phyloP scores from a whole-genome alignment of 768 basidiomycete species.

The Tylopilus subfusipes region DNA sequence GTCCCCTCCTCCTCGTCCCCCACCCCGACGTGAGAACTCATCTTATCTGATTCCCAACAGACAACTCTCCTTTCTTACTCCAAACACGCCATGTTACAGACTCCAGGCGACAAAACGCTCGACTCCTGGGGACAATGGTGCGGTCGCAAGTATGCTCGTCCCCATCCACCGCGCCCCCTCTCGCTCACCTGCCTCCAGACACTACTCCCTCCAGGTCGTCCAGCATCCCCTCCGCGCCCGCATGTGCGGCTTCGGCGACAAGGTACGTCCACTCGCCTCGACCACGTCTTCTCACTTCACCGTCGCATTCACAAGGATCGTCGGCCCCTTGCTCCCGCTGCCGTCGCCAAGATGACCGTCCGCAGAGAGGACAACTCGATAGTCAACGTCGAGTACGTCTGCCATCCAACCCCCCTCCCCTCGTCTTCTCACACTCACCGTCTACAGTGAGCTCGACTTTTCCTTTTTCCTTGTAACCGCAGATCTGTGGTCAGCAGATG shows the following conservation, averaged over 20 bases:
- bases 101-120: constrained; percentile 39
- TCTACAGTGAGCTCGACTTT: constrained; percentile 70
- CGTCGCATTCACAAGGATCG: constrained; percentile 60
- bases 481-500: constrained; percentile 89
- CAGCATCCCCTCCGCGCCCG: constrained; percentile 89
- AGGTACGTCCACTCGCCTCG: constrained; percentile 47
- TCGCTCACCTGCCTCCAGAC: constrained; percentile 39
- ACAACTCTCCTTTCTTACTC: background rate
- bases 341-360: constrained; percentile 81
- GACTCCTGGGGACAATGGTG: constrained; percentile 73
- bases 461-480: constrained; percentile 89
- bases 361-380: constrained; percentile 60
- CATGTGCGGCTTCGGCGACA: constrained; percentile 97
- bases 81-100: constrained; percentile 58
- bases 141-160: constrained; percentile 51
- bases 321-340: constrained; percentile 86
- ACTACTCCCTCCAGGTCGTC: constrained; percentile 80
- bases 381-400: constrained; percentile 72
- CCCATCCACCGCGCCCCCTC: background rate
- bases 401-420: background rate
- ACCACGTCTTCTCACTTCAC: constrained; percentile 9
- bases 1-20: background rate
- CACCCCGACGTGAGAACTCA: constrained; percentile 27
- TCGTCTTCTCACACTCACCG: constrained; percentile 2
- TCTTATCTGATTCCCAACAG: constrained; percentile 32